Percentiles rank a stretch among this genome's conserved stretches.
These are phyloP conservation scores for Chenopodium suecicum DNA, from an alignment of 148 eudicot genomes.

Conservation along the genomic window DNA sequence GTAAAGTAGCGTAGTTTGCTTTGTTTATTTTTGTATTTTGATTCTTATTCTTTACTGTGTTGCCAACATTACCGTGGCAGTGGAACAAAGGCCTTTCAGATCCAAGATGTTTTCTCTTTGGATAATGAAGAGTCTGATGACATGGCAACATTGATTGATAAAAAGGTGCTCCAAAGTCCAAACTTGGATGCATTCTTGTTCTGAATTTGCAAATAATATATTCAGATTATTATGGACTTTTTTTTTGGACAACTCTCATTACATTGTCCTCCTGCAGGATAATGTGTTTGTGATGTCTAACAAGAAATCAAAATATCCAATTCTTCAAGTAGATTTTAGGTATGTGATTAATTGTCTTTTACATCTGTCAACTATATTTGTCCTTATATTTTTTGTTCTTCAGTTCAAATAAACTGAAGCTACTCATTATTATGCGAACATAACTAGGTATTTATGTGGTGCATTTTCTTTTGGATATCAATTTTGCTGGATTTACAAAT, in stretches of 20 bases:
- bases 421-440: background rate
- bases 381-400: background rate
- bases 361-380: background rate
- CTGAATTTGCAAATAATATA: background rate
- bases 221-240: background rate
- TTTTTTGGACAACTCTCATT: background rate
- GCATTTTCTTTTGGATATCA: background rate
- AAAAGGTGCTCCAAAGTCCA: slow-evolving; percentile 49
- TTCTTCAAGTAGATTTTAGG: slow-evolving; percentile 99
- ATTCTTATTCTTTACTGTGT: slow-evolving; percentile 10
- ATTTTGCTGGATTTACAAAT: background rate
- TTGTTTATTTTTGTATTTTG: background rate
- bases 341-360: slow-evolving; percentile 19
- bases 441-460: too few relatives aligned
- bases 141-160: slow-evolving; percentile 74
- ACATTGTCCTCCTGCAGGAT: slow-evolving; percentile 49
- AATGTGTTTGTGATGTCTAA: slow-evolving; percentile 98
- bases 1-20: background rate
- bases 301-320: slow-evolving; percentile 91
- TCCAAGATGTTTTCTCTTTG: slow-evolving; percentile 72
- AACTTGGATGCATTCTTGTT: background rate
- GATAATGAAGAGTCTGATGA: slow-evolving; percentile 91
- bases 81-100: slow-evolving; percentile 73
- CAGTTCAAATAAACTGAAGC: too few relatives aligned
- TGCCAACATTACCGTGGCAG: slow-evolving; percentile 40